A percentile compares a stretch with the other conserved stretches of the same genome.
Conservation (phyloP, 2,329 filamentous ascomycete species). For the Microsporum ferrugineum region DNA sequence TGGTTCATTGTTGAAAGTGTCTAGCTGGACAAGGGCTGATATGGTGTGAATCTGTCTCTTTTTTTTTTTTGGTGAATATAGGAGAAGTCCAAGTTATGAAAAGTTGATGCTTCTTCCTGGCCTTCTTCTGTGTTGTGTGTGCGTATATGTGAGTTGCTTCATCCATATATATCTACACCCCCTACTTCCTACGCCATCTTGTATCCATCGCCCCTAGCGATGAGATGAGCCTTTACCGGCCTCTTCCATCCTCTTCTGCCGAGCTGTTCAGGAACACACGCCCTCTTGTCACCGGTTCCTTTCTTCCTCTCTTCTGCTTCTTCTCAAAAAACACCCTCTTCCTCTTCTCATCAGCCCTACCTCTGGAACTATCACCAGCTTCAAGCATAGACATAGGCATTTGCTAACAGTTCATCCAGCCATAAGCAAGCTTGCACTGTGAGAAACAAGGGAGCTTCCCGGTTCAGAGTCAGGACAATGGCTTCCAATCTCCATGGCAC, state of each 20-base stretch:
- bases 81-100: slow-evolving; percentile 1
- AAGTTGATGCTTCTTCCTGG: neutral
- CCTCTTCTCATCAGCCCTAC: neutral
- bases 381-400: neutral
- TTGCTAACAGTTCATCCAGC: neutral
- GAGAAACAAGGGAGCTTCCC: neutral
- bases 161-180: neutral
- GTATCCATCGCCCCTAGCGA: slow-evolving; percentile 7
- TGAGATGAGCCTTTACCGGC: neutral
- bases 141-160: neutral
- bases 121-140: neutral
- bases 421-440: neutral
- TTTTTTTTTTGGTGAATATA: neutral
- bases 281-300: neutral
- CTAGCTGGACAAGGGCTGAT: neutral
- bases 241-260: slow-evolving; percentile 4
- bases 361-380: too few species aligned
- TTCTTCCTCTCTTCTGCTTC: neutral
- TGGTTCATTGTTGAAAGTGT: neutral
- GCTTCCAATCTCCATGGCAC: neutral
- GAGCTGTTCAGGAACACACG: slow-evolving; percentile 2
- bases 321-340: neutral
- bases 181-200: neutral
- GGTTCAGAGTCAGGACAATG: neutral
- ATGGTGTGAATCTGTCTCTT: slow-evolving; percentile 1